Evolutionary conservation across 306 rosid species (phyloP).

Genomic region (Glycine tomentella): DNA sequence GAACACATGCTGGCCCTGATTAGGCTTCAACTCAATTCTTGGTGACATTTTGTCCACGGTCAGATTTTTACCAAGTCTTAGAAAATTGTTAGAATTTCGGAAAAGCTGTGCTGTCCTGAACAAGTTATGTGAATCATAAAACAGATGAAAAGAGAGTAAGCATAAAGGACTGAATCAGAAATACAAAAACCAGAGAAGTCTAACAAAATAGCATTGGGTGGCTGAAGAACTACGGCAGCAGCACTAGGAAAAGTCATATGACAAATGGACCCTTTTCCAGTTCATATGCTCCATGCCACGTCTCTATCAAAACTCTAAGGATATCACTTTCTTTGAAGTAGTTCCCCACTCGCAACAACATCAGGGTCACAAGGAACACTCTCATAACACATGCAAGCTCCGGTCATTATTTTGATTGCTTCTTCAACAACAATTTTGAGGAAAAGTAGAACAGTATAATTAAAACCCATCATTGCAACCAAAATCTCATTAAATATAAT

Average conservation of each 20-base stretch:
- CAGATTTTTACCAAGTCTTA: neutral
- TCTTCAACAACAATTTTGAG: neutral
- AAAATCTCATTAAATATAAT: neutral
- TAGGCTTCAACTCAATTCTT: neutral
- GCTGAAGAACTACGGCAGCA: neutral
- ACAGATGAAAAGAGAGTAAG: constrained; percentile 2
- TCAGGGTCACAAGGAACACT: neutral
- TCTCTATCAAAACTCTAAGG: constrained; percentile 19
- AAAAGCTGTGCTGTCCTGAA: neutral
- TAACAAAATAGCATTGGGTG: neutral
- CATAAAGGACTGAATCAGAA: constrained; percentile 7
- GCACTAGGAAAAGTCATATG: constrained; percentile 6
- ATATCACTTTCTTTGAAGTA: constrained; percentile 11
- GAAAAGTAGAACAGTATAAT: neutral
- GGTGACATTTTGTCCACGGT: neutral
- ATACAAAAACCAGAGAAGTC: neutral
- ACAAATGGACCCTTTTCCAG: constrained; percentile 5
- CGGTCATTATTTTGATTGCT: neutral
- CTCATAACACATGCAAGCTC: constrained; percentile 19
- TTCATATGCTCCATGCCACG: neutral
- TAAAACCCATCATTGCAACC: constrained; percentile 8
- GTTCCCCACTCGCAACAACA: constrained; percentile 9
- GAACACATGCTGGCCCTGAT: neutral
- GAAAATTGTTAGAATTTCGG: neutral
- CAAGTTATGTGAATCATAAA: neutral